These are phyloP conservation scores for Brassica rapa DNA, from an alignment of 345 rosid genomes.

Conservation along the genomic window DNA sequence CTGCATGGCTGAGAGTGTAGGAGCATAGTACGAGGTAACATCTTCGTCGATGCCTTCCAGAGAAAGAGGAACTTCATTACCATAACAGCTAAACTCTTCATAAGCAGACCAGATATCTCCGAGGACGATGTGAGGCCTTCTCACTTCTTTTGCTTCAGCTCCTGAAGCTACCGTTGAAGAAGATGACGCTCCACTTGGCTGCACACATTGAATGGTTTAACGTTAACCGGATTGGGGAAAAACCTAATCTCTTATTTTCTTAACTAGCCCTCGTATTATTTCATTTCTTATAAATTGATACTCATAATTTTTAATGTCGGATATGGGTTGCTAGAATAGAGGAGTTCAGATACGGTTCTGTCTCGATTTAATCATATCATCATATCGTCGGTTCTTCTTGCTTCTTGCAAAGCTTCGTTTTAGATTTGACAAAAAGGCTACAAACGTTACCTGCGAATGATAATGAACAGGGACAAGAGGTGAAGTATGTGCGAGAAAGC, in stretches of 20 bases:
- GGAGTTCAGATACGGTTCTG: not conserved
- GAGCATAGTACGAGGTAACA: conserved; percentile 7
- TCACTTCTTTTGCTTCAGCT: not conserved
- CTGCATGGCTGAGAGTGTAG: conserved; percentile 33
- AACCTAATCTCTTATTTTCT: not conserved
- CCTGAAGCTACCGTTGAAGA: not conserved
- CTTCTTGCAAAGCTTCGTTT: not conserved
- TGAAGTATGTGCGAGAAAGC: not conserved
- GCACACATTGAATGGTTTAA: conserved; percentile 5
- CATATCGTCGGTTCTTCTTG: not conserved
- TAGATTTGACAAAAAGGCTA: not conserved
- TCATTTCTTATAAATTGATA: not conserved
- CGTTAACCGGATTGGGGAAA: conserved; percentile 9
- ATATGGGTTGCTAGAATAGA: not conserved
- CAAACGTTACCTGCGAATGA: not conserved
- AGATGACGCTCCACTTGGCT: not conserved
- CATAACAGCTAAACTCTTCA: conserved; percentile 14
- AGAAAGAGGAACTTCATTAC: conserved; percentile 1
- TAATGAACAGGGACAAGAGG: not conserved
- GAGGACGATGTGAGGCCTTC: not conserved
- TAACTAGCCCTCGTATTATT: not conserved
- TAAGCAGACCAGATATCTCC: not conserved
- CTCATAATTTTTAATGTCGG: not conserved
- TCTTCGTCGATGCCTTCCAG: not conserved
- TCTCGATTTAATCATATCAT: not conserved